These are phyloP conservation scores for Solanum rostratum DNA, from an alignment of 257 asterid genomes.

Conservation along the genomic window DNA sequence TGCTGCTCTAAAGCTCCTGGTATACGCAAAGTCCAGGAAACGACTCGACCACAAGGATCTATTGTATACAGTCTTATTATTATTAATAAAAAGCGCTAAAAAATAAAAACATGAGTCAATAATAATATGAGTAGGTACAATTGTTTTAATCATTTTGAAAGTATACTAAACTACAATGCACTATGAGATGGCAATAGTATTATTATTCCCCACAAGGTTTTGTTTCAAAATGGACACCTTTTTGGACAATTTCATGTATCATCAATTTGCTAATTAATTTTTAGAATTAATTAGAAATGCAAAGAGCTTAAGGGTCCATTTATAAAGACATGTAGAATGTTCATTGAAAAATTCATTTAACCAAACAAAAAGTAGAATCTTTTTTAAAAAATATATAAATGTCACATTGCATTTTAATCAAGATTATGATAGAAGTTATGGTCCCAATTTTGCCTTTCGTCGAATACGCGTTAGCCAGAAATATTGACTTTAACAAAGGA, in stretches of 20 bases:
- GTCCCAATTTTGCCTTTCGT: background rate
- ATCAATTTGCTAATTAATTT: background rate
- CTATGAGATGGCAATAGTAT: background rate
- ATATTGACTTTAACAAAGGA: background rate
- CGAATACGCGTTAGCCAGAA: background rate
- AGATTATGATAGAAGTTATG: background rate
- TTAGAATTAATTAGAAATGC: background rate
- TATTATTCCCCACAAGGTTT: background rate
- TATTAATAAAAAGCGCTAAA: background rate
- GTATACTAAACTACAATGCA: background rate
- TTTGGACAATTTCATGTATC: background rate
- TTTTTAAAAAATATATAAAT: background rate
- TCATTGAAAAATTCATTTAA: background rate
- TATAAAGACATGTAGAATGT: background rate
- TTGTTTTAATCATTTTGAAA: background rate
- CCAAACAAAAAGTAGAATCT: background rate
- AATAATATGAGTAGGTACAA: background rate
- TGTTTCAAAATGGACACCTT: background rate
- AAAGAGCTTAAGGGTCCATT: background rate
- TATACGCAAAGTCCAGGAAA: too few relatives aligned
- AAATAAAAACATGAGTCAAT: background rate
- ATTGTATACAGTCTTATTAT: background rate
- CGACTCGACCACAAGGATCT: accelerated
- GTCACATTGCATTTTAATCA: background rate
- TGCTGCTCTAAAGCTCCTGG: too few relatives aligned